These are phyloP conservation scores for Auricularia sp. DNA, from an alignment of 768 basidiomycete genomes.

Conservation along the genomic window DNA sequence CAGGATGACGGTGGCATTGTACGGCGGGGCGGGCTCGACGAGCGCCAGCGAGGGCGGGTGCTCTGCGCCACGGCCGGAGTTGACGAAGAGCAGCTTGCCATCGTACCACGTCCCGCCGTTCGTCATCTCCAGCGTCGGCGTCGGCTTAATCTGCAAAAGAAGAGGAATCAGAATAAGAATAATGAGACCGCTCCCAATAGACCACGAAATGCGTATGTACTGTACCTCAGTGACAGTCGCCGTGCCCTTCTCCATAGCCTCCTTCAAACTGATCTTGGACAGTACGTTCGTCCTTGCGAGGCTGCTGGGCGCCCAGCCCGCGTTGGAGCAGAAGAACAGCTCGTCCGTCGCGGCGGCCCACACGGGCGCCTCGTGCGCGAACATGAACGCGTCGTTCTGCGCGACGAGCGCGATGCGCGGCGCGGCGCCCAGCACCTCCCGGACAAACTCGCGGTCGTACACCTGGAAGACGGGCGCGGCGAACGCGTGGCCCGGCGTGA, in stretches of 20 bases:
- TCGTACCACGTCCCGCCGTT: conserved; percentile 58
- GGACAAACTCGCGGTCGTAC: conserved; percentile 41
- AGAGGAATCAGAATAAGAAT: conserved; percentile 5
- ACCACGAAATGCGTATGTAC: conserved; percentile 1
- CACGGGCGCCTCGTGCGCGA: conserved; percentile 44
- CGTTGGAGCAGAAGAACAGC: conserved; percentile 30
- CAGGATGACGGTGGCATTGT: conserved; percentile 58
- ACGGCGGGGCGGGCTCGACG: conserved; percentile 53
- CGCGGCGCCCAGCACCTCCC: conserved; percentile 44
- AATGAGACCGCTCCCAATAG: no score
- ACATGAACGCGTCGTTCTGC: neutral
- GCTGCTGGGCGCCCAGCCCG: neutral
- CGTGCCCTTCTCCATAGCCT: conserved; percentile 39
- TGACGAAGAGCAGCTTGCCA: conserved; percentile 49
- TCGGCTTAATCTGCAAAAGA: conserved; percentile 41
- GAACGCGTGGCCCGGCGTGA: neutral
- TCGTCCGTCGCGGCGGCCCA: conserved; percentile 59
- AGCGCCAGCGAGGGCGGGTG: conserved; percentile 53
- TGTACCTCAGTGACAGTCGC: conserved; percentile 33
- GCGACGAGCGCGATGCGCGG: conserved; percentile 54
- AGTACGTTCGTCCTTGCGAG: conserved; percentile 33
- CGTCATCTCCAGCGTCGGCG: conserved; percentile 55
- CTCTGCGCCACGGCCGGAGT: conserved; percentile 49
- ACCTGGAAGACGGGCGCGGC: conserved; percentile 45
- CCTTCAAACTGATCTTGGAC: conserved; percentile 50